Conservation (phyloP, 805 yeast genomes). For the Barnettozyma botsteinii region DNA sequence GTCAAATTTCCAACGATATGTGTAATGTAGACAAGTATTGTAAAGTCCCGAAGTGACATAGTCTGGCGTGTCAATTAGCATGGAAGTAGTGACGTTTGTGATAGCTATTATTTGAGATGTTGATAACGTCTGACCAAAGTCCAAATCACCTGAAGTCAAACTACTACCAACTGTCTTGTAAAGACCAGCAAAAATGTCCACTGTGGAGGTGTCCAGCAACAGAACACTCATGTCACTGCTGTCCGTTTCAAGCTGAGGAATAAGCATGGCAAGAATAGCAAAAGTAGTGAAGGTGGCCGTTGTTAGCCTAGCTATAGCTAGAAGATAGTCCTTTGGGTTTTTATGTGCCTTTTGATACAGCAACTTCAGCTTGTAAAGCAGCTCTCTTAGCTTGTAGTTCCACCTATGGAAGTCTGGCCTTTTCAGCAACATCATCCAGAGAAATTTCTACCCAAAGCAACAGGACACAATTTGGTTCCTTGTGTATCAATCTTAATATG, state of each 20-base stretch:
- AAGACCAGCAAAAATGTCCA: conserved; percentile 48
- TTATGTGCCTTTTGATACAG: background rate
- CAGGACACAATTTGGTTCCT: too few relatives aligned
- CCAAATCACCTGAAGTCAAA: conserved; percentile 22
- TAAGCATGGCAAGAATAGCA: conserved; percentile 11
- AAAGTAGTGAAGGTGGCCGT: conserved; percentile 6
- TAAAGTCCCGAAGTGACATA: conserved; percentile 7
- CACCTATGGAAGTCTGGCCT: too few relatives aligned
- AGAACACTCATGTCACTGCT: conserved; percentile 14
- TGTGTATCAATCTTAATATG: too few relatives aligned
- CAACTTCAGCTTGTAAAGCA: background rate
- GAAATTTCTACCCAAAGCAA: too few relatives aligned
- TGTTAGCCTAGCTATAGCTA: conserved; percentile 1
- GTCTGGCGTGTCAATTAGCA: conserved; percentile 13
- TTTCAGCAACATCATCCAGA: too few relatives aligned
- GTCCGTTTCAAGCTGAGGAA: conserved; percentile 8
- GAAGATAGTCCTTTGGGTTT: conserved; percentile 1
- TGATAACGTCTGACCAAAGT: conserved; percentile 22
- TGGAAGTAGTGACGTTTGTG: conserved; percentile 25
- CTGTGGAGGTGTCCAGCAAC: conserved; percentile 43
- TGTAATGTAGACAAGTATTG: conserved; percentile 9
- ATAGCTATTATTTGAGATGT: conserved; percentile 13
- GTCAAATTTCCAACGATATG: conserved; percentile 8
- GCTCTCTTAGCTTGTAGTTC: background rate
- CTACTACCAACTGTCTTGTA: conserved; percentile 38